Conservation (phyloP, 306 rosid genomes). For the Psophocarpus tetragonolobus region DNA sequence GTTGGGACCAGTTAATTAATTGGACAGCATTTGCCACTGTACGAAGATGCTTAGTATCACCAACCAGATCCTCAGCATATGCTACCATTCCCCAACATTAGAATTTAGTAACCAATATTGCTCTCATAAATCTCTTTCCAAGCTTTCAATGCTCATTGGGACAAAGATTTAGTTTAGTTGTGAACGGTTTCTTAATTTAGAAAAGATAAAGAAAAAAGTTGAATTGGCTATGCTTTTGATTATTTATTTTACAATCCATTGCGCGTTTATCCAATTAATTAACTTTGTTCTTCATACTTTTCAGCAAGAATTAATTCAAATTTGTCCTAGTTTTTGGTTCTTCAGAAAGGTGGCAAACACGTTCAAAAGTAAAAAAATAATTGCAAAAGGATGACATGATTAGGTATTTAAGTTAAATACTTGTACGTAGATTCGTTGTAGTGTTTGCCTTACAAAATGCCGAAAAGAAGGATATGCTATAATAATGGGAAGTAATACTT, state of each 20-base stretch:
- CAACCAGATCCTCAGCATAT: slow-evolving; percentile 64
- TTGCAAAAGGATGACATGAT: not conserved
- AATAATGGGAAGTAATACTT: slow-evolving; percentile 24
- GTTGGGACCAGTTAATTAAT: slow-evolving; percentile 56
- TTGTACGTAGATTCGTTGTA: not conserved
- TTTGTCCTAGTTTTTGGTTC: not conserved
- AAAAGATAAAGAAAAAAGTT: not conserved
- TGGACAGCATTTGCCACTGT: slow-evolving; percentile 21
- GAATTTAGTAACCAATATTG: not conserved
- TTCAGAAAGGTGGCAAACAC: slow-evolving; percentile 36
- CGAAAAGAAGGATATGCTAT: slow-evolving; percentile 28
- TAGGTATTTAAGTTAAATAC: not conserved
- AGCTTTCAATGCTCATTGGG: not conserved
- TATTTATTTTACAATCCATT: not conserved
- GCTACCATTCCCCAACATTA: slow-evolving; percentile 28
- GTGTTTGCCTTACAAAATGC: not conserved
- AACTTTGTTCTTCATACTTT: slow-evolving; percentile 19
- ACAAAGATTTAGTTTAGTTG: slow-evolving; percentile 14
- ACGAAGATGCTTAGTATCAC: slow-evolving; percentile 59
- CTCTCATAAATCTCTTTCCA: not conserved
- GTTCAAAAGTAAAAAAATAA: slow-evolving; percentile 27
- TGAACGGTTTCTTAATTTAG: slow-evolving; percentile 1
- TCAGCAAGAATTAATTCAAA: not conserved
- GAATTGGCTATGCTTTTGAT: slow-evolving; percentile 30
- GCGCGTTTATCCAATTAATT: not conserved